These are phyloP conservation scores for Acephala macrosclerotiorum DNA, from an alignment of 2,329 filamentous ascomycete species.

Conservation along the genomic window DNA sequence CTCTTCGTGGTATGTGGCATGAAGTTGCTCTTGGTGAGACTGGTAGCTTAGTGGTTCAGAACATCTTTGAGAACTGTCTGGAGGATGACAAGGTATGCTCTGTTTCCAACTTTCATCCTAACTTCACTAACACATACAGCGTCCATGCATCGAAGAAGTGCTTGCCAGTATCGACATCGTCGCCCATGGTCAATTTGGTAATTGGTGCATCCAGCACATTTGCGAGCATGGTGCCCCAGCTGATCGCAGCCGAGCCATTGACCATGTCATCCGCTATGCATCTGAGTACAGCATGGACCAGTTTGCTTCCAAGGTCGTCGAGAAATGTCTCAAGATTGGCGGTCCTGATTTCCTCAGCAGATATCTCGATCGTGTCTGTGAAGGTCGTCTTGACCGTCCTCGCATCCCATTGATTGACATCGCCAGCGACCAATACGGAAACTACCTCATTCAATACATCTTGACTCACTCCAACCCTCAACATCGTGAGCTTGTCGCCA, in stretches of 20 bases:
- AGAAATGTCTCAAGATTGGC: constrained; percentile 98
- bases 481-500: constrained; percentile 91
- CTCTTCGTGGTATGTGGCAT: constrained; percentile 96
- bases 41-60: constrained; percentile 96
- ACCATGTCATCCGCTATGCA: constrained; percentile 92
- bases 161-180: constrained; percentile 95
- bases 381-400: constrained; percentile 87
- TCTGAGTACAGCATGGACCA: constrained; percentile 99
- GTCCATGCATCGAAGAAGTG: constrained; percentile 96
- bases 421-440: constrained; percentile 97
- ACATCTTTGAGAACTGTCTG: constrained; percentile 99
- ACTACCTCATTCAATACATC: constrained; percentile 98
- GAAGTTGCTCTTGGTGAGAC: constrained; percentile 97
- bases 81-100: constrained; percentile 91
- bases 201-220: constrained; percentile 99
- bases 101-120: not conserved
- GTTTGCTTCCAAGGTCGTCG: constrained; percentile 98
- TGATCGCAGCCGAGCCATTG: constrained; percentile 91
- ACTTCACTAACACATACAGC: constrained; percentile 59
- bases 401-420: constrained; percentile 98
- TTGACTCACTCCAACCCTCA: constrained; percentile 86
- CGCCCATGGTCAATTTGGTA: constrained; percentile 96
- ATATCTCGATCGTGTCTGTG: constrained; percentile 93
- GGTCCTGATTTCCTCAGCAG: constrained; percentile 88
- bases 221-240: constrained; percentile 93